Evolutionary conservation across 345 rosid genomes (phyloP).

Genomic region (Brassica juncea): DNA sequence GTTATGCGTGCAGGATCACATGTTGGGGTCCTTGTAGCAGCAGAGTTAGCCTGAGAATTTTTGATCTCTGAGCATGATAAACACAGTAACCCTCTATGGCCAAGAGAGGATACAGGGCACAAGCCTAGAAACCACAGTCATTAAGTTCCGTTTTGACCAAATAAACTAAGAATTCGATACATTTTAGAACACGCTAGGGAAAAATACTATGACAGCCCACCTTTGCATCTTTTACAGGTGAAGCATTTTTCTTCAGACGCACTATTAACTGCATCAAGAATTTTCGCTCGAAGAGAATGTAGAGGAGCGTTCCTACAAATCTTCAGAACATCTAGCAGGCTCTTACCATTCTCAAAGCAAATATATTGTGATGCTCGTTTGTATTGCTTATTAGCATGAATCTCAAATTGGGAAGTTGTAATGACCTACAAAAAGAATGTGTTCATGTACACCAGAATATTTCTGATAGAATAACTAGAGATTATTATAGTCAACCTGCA

Average conservation of each 20-base stretch:
- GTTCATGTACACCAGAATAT: conserved; percentile 16
- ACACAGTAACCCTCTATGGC: conserved; percentile 78
- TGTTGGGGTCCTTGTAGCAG: conserved; percentile 40
- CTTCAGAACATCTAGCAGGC: conserved; percentile 90
- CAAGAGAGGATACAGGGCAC: conserved; percentile 61
- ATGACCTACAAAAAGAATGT: conserved; percentile 59
- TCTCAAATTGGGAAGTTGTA: conserved; percentile 96
- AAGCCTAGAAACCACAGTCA: conserved; percentile 50
- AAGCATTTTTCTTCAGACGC: conserved; percentile 51
- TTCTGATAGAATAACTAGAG: conserved; percentile 24
- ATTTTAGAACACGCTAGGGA: conserved; percentile 13
- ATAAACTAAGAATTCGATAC: background rate
- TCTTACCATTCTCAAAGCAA: conserved; percentile 97
- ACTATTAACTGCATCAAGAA: conserved; percentile 42
- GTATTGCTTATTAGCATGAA: conserved; percentile 91
- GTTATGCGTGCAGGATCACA: conserved; percentile 39
- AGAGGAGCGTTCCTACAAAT: conserved; percentile 75
- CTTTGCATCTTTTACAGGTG: conserved; percentile 89
- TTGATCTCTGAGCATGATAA: conserved; percentile 61
- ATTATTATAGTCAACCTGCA: conserved; percentile 29
- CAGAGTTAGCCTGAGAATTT: conserved; percentile 44
- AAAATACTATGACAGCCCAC: conserved; percentile 38
- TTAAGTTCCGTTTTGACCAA: conserved; percentile 13
- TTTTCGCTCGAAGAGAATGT: conserved; percentile 68
- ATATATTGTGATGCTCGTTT: conserved; percentile 93